Evolutionary conservation across 345 rosid species (phyloP).

Genomic region (Acer campestre): DNA sequence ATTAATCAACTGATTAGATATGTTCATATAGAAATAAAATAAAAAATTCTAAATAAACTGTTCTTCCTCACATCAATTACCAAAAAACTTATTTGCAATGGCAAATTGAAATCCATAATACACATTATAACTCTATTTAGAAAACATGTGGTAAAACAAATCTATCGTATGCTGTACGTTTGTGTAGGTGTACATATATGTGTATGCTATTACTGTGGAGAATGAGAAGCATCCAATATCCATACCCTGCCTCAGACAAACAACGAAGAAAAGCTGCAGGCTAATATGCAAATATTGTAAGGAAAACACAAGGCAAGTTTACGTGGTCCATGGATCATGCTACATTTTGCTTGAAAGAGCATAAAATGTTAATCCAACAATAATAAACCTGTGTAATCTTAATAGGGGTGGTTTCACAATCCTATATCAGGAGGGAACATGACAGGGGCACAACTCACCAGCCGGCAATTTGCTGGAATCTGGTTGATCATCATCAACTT

Average conservation of each 20-base stretch:
- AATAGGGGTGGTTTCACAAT: neutral
- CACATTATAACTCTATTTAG: neutral
- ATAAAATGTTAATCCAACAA: neutral
- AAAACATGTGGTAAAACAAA: no score
- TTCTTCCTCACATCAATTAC: neutral
- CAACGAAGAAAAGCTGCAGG: no score
- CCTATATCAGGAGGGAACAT: neutral
- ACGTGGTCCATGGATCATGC: no score
- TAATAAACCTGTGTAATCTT: neutral
- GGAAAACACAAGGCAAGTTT: no score
- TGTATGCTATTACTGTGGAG: no score
- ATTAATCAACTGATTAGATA: neutral
- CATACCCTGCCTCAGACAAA: no score
- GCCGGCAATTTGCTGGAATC: neutral
- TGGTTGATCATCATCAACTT: neutral
- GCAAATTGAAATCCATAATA: neutral
- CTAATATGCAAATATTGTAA: no score
- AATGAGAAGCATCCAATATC: no score
- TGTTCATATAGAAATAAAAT: no score
- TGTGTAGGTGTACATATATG: no score
- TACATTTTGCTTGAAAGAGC: neutral
- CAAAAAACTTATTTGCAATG: neutral
- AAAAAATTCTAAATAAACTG: no score
- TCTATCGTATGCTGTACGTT: no score
- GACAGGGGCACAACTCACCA: neutral